Base-by-base conservation (phyloP, 768 basidiomycete species). In the Podaxis sp. region DNA sequence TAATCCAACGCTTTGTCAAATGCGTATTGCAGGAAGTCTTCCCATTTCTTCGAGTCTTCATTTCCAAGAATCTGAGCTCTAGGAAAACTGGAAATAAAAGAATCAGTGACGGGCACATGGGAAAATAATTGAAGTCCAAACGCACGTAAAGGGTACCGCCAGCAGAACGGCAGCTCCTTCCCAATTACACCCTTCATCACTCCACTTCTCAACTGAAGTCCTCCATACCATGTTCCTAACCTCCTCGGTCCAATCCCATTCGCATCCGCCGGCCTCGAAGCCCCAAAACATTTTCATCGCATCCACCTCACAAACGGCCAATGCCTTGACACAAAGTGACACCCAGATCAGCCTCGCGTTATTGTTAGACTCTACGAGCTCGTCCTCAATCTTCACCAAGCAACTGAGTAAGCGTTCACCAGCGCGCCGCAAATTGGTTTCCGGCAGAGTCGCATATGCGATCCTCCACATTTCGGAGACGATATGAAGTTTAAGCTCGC, bases 121-220 rank as follows among this genome's bases (percentile, higher is more conserved):
- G n/a, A n/a, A n/a, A n/a, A n/a, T n/a, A n/a, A n/a, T n/a, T n/a
- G n/a, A n/a, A n/a, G n/a, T n/a, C n/a, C n/a, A 18, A 21, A 79
- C 82, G 70, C 68, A 85, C 86, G 75, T 72, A 65, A 91, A 92
- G 5, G 90, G 90, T 54, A 84, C 76, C 28, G 78, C 78, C 27
- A 88, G 75, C 23, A 90, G 75, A 21, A 81, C 68, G 14, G 80
- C 71, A 18, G 79, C 79, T 13, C 80, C 78, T 61, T 87, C 83
- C 85, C 84, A 90, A 18, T 69, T 72, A 0, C 76, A 76, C 14
- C 76, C 74, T 2, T 78, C 75, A 13, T 74, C 73, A 55, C 69
- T 73, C 89, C 90, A 92, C 18, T 75, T 75, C 58, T 82, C 76
- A 21, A 79, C 73, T 64, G 85, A 86, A 23, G 71, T 71, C 28